Percentiles rank a stretch among this genome's conserved stretches.
Conservation (phyloP, 1,139 yeast genomes). For the Suhomyces bokatorum region DNA sequence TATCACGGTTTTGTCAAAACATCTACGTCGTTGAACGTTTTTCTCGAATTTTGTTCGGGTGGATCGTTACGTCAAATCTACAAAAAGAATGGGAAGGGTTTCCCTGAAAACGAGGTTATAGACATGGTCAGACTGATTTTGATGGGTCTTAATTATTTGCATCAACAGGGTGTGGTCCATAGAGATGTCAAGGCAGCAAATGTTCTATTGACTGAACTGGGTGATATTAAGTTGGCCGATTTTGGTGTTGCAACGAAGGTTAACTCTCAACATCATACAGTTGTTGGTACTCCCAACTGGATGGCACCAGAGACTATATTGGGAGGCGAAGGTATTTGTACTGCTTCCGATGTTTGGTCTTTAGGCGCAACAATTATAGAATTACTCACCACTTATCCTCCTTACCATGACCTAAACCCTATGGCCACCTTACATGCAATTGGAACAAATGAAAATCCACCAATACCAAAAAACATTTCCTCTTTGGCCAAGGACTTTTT, state of each 20-base stretch:
- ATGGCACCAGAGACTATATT: slow-evolving; percentile 82
- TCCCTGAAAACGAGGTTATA: slow-evolving; percentile 63
- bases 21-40: slow-evolving; percentile 63
- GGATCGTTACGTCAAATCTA: slow-evolving; percentile 80
- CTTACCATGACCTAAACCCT: slow-evolving; percentile 77
- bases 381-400: slow-evolving; percentile 82
- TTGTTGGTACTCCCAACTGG: slow-evolving; percentile 79
- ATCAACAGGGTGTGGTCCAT: slow-evolving; percentile 72
- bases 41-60: slow-evolving; percentile 74
- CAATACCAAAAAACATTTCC: slow-evolving; percentile 65
- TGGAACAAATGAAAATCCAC: slow-evolving; percentile 81
- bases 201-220: slow-evolving; percentile 59
- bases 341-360: slow-evolving; percentile 92
- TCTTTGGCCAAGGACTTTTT: slow-evolving; percentile 62
- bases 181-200: slow-evolving; percentile 82
- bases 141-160: slow-evolving; percentile 68
- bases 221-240: slow-evolving; percentile 70
- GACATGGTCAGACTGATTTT: slow-evolving; percentile 69
- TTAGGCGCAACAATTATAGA: slow-evolving; percentile 92
- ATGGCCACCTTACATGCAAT: slow-evolving; percentile 93
- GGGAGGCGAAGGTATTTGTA: slow-evolving; percentile 81
- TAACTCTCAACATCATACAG: slow-evolving; percentile 41
- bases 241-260: slow-evolving; percentile 74
- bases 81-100: slow-evolving; percentile 50
- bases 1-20: slow-evolving; percentile 86